Evolutionary conservation across 1,139 yeast species (phyloP).

Genomic region (Pichia sp.): DNA sequence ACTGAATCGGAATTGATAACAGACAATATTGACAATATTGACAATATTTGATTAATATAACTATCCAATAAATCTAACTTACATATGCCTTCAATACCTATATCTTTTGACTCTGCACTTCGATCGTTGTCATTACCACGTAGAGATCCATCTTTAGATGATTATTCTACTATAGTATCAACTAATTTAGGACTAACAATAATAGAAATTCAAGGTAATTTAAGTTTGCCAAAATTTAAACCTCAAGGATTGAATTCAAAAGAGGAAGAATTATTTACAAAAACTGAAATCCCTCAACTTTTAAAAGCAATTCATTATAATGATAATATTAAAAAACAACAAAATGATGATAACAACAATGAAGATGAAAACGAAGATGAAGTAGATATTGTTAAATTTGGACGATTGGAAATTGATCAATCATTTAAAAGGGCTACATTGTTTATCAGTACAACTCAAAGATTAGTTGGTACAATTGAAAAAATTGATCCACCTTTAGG

Average conservation of each 20-base stretch:
- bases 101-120: slow-evolving; percentile 8
- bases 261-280: slow-evolving; percentile 28
- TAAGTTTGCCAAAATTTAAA: slow-evolving; percentile 44
- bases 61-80: too few relatives aligned
- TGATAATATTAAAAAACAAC: too few relatives aligned
- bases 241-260: slow-evolving; percentile 29
- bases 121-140: background rate
- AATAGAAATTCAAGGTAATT: slow-evolving; percentile 67
- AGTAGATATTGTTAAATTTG: slow-evolving; percentile 51
- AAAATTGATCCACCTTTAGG: slow-evolving; percentile 58
- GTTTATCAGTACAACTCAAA: slow-evolving; percentile 60
- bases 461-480: slow-evolving; percentile 53
- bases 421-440: slow-evolving; percentile 46
- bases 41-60: too few relatives aligned
- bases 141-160: slow-evolving; percentile 1
- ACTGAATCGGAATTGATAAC: too few relatives aligned
- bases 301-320: too few relatives aligned
- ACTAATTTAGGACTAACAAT: slow-evolving; percentile 55
- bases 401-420: slow-evolving; percentile 46
- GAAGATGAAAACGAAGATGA: slow-evolving; percentile 22
- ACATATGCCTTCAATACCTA: slow-evolving; percentile 10
- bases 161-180: slow-evolving; percentile 30
- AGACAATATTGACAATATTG: too few relatives aligned
- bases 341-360: too few relatives aligned
- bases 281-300: slow-evolving; percentile 18